These are phyloP conservation scores for Claviceps sp. DNA, from an alignment of 2,329 filamentous ascomycete genomes.

Conservation along the genomic window DNA sequence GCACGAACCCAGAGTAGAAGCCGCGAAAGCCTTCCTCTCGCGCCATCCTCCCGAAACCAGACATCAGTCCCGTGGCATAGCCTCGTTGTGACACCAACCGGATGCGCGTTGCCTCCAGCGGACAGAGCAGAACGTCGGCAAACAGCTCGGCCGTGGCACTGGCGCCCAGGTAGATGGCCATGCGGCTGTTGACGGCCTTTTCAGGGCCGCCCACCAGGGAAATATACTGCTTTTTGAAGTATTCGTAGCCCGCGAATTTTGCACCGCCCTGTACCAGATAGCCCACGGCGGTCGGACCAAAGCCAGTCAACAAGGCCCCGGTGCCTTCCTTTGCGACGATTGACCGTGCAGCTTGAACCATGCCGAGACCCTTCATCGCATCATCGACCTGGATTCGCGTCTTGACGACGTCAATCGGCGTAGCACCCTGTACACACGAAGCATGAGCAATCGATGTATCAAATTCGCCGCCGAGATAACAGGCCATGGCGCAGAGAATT, in stretches of 20 bases:
- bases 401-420: slow-evolving; percentile 61
- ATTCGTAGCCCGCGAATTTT: slow-evolving; percentile 88
- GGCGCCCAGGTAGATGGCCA: slow-evolving; percentile 57
- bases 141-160: slow-evolving; percentile 58
- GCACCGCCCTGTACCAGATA: slow-evolving; percentile 83
- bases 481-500: neutral
- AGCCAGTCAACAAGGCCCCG: slow-evolving; percentile 66
- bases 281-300: slow-evolving; percentile 73
- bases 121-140: slow-evolving; percentile 73
- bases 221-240: slow-evolving; percentile 85
- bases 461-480: neutral
- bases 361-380: slow-evolving; percentile 68
- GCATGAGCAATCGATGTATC: slow-evolving; percentile 1
- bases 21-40: slow-evolving; percentile 64
- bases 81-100: slow-evolving; percentile 72
- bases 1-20: slow-evolving; percentile 86
- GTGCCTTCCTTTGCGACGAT: slow-evolving; percentile 71
- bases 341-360: slow-evolving; percentile 65
- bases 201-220: slow-evolving; percentile 45
- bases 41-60: slow-evolving; percentile 62
- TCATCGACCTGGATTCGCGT: slow-evolving; percentile 86
- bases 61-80: slow-evolving; percentile 58
- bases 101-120: slow-evolving; percentile 69
- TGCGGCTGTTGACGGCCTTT: slow-evolving; percentile 29
- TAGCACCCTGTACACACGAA: slow-evolving; percentile 28